Conservation (phyloP, 1,139 yeast genomes). For the Lodderomyces orthopsilosis region DNA sequence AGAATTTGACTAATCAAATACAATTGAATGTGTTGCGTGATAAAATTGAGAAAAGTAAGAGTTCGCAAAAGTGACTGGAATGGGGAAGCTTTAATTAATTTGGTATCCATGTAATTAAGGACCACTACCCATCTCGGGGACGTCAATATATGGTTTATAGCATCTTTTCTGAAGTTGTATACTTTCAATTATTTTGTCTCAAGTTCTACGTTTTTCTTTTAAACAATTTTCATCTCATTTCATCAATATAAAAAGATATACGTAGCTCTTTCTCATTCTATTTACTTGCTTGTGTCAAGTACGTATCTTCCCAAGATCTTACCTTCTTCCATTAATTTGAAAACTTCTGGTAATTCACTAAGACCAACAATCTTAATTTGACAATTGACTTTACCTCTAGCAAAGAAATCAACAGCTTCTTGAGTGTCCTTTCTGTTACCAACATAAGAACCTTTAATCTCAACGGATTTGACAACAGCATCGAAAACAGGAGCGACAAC, state of each 20-base stretch:
- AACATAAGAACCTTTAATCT: conserved; percentile 70
- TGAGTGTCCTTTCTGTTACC: conserved; percentile 80
- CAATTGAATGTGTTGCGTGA: conserved; percentile 63
- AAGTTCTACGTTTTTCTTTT: neutral
- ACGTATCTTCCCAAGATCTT: conserved; percentile 75
- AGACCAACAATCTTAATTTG: conserved; percentile 71
- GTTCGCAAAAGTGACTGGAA: neutral
- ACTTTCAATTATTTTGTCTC: neutral
- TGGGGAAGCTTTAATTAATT: too few species aligned
- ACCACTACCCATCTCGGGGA: too few species aligned
- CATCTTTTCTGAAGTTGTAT: neutral
- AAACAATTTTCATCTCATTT: too few species aligned
- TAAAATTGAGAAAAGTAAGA: conserved; percentile 19
- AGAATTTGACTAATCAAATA: conserved; percentile 63
- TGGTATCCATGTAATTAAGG: too few species aligned
- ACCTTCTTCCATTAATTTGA: conserved; percentile 68
- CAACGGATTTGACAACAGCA: conserved; percentile 62
- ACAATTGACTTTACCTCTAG: conserved; percentile 66
- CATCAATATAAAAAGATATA: too few species aligned
- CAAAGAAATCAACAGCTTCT: conserved; percentile 72
- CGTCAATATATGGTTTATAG: too few species aligned
- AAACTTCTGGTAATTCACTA: conserved; percentile 60
- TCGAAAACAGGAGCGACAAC: conserved; percentile 62
- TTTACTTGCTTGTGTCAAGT: conserved; percentile 60
- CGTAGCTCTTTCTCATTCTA: neutral